A percentile compares a stretch with the other conserved stretches of the same genome.
Conservation (phyloP, 2,329 filamentous ascomycete species). For the Orbilia ellipsospora region DNA sequence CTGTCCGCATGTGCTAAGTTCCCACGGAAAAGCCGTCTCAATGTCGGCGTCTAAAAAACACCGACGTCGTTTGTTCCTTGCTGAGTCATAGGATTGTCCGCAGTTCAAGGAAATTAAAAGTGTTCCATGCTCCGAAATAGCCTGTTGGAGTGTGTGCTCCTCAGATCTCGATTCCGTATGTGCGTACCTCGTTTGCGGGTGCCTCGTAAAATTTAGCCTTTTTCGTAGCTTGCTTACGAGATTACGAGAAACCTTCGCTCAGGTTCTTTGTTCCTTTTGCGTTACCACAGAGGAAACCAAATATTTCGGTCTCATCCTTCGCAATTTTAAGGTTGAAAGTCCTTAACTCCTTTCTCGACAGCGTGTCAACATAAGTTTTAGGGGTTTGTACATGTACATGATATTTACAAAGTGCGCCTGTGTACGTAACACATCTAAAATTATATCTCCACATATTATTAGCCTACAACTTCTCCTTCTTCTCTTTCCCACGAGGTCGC, state of each 20-base stretch:
- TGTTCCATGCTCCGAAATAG: constrained; percentile 5
- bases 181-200: neutral
- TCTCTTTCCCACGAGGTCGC: constrained; percentile 53
- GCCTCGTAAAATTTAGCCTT: constrained; percentile 28
- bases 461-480: constrained; percentile 50
- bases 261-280: neutral
- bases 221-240: constrained; percentile 37
- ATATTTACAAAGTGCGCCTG: constrained; percentile 12
- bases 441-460: constrained; percentile 2
- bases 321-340: too few species aligned
- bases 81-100: constrained; percentile 40
- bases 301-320: too few species aligned
- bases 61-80: constrained; percentile 26
- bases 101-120: too few species aligned
- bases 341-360: neutral
- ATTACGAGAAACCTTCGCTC: constrained; percentile 23
- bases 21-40: neutral
- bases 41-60: constrained; percentile 32
- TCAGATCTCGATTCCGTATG: neutral
- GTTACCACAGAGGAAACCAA: neutral
- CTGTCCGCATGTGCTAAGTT: neutral
- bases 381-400: neutral
- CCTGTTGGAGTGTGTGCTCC: constrained; percentile 2
- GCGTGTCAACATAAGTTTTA: constrained; percentile 2
- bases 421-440: constrained; percentile 27